Percentiles rank a stretch among this genome's conserved stretches.
Conservation (phyloP, 140 eudicot species). For the Cichorium intybus region DNA sequence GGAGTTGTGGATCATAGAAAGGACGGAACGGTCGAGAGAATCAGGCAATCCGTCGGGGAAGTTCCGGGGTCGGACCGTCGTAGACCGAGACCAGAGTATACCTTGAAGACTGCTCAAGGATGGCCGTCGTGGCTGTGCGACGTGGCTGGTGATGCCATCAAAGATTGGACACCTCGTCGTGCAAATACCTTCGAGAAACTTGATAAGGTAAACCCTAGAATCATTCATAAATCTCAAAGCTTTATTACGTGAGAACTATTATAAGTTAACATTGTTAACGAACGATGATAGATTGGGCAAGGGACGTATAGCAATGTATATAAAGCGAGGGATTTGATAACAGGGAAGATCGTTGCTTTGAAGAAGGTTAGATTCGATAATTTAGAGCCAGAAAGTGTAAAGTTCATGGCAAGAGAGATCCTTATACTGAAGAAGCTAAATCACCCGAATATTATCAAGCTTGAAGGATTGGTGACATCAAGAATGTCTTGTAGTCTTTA, state of each 20-base stretch:
- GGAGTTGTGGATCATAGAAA: background rate
- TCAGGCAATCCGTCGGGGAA: constrained; percentile 22
- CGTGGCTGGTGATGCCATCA: constrained; percentile 70
- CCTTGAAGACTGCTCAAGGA: constrained; percentile 29
- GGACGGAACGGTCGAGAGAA: constrained; percentile 3
- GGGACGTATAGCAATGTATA: constrained; percentile 82
- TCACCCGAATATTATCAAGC: constrained; percentile 69
- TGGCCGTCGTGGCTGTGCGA: constrained; percentile 78
- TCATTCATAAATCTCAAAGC: background rate
- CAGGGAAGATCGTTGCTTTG: constrained; percentile 70
- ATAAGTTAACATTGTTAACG: background rate
- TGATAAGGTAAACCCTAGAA: constrained; percentile 49
- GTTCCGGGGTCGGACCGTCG: constrained; percentile 21
- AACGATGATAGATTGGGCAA: constrained; percentile 35
- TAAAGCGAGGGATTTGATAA: constrained; percentile 64
- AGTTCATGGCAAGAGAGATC: constrained; percentile 75
- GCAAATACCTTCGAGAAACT: constrained; percentile 76
- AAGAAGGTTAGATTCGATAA: constrained; percentile 59
- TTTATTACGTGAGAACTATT: background rate
- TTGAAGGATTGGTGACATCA: constrained; percentile 65
- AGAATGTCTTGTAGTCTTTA: constrained; percentile 64
- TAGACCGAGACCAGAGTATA: constrained; percentile 20
- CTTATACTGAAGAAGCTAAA: constrained; percentile 47
- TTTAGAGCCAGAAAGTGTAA: constrained; percentile 68
- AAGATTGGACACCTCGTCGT: constrained; percentile 78